Evolutionary conservation across 2,329 filamentous ascomycete genomes (phyloP), one percentile per base, ranked within the genome.

Genomic region (Apiospora sp.): DNA sequence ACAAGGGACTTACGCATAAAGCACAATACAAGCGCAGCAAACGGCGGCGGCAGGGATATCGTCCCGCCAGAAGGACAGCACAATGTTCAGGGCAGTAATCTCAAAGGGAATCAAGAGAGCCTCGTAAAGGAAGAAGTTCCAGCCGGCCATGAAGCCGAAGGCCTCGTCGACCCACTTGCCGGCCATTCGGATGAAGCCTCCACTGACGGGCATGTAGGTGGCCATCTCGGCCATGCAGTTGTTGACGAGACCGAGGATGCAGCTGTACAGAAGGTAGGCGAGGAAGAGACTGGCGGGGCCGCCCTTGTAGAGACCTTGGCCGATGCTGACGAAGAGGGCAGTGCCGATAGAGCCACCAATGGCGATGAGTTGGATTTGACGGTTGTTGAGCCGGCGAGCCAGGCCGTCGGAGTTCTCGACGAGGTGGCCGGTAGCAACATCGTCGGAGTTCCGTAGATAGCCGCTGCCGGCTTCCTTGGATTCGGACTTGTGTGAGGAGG

Each of bases 191-290:
- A 92, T 86, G 77, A 91, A 91, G 4, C 87, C 87, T 75, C 89
- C 89, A 49, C 84, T 86, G 72, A 92, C 86, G 30, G 90, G 90
- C 83, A 89, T 88, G 73, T 87, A 86, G 34, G 85, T 84, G 24
- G 83, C 86, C 90, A 92, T 92, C 79, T 92, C 90, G 16, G 90
- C 89, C 74, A 91, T 84, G 75, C 86, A 86, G 78, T 91, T 91
- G 84, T 91, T 91, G 77, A 92, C 87, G 64, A 89, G 83, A 34
- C 83, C 89, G 72, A 91, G 84, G 41, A 91, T 78, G 76, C 83
- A 79, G 49, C 84, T 84, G 79, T 92, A 91, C 61, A 90, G 74
- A 46, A 84, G 83, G 78, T 89, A 92, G 49, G 88, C 90, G 72
- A 92, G 79, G 74, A 93, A 84, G 54, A 92, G 81, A 72, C 85